Conservation (phyloP, 2,329 filamentous ascomycete species). For the Ophiostoma angusticollis region DNA sequence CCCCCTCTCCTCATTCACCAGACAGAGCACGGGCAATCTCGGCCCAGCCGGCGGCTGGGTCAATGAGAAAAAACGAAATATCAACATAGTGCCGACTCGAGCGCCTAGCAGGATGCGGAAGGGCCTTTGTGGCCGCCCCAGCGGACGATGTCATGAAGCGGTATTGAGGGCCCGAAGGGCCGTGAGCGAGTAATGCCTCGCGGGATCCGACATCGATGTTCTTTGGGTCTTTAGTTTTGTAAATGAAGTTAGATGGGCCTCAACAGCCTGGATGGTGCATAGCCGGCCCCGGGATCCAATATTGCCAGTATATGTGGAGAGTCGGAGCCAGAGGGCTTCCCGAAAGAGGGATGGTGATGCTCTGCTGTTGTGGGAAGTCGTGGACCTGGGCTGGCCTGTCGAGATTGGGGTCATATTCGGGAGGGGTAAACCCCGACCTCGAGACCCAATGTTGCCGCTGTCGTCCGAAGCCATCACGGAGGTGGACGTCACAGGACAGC, state of each 20-base stretch:
- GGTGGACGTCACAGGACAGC: too few relatives aligned
- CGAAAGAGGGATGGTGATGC: too few relatives aligned
- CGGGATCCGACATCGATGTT: not conserved
- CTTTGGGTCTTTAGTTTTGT: not conserved
- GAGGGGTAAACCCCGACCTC: too few relatives aligned
- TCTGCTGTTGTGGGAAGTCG: too few relatives aligned
- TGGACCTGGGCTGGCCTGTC: not conserved
- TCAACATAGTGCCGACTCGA: not conserved
- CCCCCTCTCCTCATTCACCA: too few relatives aligned
- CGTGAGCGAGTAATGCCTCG: not conserved
- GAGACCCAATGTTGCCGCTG: too few relatives aligned
- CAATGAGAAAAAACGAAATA: not conserved
- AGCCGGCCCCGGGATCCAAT: slow-evolving; percentile 4
- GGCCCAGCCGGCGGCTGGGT: not conserved
- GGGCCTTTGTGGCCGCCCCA: not conserved
- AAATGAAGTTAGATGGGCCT: slow-evolving; percentile 7
- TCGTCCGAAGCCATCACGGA: too few relatives aligned
- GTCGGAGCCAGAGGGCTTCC: too few relatives aligned
- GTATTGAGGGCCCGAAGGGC: slow-evolving; percentile 9
- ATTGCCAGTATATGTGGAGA: not conserved
- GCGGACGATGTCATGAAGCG: not conserved
- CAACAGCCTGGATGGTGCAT: slow-evolving; percentile 7
- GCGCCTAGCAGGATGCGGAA: not conserved
- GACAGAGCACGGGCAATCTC: not conserved
- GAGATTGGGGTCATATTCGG: too few relatives aligned